Evolutionary conservation across 441 rosid species (phyloP), one percentile per base, ranked within the genome.

Genomic region (Corymbia calophylla): DNA sequence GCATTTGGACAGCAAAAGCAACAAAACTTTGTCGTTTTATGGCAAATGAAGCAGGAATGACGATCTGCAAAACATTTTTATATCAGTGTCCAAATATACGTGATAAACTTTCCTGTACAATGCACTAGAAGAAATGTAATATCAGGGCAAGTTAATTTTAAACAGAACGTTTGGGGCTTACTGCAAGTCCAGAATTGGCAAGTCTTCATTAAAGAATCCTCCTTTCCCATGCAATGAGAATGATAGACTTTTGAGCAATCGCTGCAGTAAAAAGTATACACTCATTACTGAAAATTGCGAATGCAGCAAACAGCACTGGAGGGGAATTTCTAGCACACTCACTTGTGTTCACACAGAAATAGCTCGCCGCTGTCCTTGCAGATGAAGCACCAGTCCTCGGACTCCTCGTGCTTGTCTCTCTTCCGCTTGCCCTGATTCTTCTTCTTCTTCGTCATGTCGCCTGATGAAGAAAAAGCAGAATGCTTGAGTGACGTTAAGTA

Each of bases 1-100:
- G 96, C 94, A 87, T 73, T 87, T 49, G 96, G 96, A 91, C 96
- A 95, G 90, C 93, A 91, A 89, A 92, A 94, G 96, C 96, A 95
- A 88, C 87, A 89, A 80, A 90, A 87, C 87, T 92, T 94, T 31
- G 96, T 77, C 35, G 93, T 21, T 88, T 94, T 94, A 12, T 85
- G 53, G 90, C 97, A 95, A 10, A 86, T 16, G 10, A 88, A 89
- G 92, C 97, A 95, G 73, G 89, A 93, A 92, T 95, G 97, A 88
- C 94, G 91, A 89, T 88, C 97, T 95, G 94, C 87, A 92, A 94
- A 18, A 70, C 47, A 70, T 55, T 73, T 73, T 86, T 19, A 51
- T 56, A 56, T 48, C 47, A 49, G 44, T 23, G 58, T 85, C 47
- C 58, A 66, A 7, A 51, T 47, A 64, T 77, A 62, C 39, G 27